Percentiles rank a stretch among this genome's conserved stretches.
Conservation (phyloP, 176 grass and related monocot species). For the Aegilops bicornis region DNA sequence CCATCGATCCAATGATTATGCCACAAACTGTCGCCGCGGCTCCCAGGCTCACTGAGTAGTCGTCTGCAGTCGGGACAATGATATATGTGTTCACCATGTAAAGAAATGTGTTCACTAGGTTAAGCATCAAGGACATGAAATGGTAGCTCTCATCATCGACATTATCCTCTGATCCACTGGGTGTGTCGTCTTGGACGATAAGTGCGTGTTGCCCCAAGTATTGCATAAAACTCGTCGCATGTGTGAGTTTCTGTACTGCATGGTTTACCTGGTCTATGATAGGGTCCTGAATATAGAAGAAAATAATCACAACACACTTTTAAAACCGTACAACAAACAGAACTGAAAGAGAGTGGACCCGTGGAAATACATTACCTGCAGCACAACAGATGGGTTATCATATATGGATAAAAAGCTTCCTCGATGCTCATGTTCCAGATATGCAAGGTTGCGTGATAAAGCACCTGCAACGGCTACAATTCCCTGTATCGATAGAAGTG, state of each 20-base stretch:
- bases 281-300: slow-evolving; percentile 60
- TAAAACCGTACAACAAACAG: neutral
- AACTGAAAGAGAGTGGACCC: slow-evolving; percentile 2
- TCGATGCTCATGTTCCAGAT: slow-evolving; percentile 57
- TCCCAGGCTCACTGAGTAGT: slow-evolving; percentile 78
- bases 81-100: slow-evolving; percentile 98
- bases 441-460: slow-evolving; percentile 75
- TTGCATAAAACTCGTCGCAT: slow-evolving; percentile 66
- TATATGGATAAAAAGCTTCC: slow-evolving; percentile 77
- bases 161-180: slow-evolving; percentile 52
- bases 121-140: slow-evolving; percentile 72
- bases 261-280: slow-evolving; percentile 77
- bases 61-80: slow-evolving; percentile 80
- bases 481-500: slow-evolving; percentile 46
- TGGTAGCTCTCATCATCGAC: slow-evolving; percentile 63
- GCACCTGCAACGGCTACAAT: slow-evolving; percentile 80
- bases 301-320: neutral
- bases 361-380: slow-evolving; percentile 46
- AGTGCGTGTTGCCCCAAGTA: slow-evolving; percentile 79
- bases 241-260: slow-evolving; percentile 61
- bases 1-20: slow-evolving; percentile 90
- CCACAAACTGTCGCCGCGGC: slow-evolving; percentile 81
- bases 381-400: slow-evolving; percentile 62
- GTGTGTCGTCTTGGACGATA: slow-evolving; percentile 67
- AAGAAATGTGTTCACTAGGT: slow-evolving; percentile 83